These are phyloP conservation scores for Clitopilus hobsonii DNA, from an alignment of 768 basidiomycete species.

Conservation along the genomic window DNA sequence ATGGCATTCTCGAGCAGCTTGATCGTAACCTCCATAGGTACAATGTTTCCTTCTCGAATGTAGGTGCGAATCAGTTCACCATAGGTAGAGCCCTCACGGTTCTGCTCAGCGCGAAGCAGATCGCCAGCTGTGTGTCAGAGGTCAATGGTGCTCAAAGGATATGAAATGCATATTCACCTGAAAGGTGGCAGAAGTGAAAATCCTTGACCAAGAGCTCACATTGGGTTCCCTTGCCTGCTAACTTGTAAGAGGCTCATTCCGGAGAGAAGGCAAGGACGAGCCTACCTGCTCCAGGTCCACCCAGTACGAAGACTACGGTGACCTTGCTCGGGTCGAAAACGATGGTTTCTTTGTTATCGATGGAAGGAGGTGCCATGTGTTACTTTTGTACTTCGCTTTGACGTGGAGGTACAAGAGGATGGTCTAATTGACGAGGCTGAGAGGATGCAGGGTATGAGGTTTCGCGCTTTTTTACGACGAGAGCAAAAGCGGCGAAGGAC, in stretches of 20 bases:
- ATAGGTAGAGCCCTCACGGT: constrained; percentile 76
- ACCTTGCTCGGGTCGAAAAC: constrained; percentile 71
- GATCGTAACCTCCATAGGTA: constrained; percentile 95
- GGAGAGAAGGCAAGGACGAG: background rate
- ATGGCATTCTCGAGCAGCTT: constrained; percentile 95
- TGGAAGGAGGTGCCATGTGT: constrained; percentile 28
- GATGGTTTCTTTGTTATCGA: constrained; percentile 38
- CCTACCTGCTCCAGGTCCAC: constrained; percentile 95
- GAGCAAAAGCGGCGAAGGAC: constrained; percentile 56
- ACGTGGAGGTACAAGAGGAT: constrained; percentile 61
- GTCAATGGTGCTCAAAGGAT: constrained; percentile 4
- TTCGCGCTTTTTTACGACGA: constrained; percentile 53
- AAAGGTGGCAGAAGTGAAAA: constrained; percentile 89
- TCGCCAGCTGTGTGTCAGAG: constrained; percentile 71
- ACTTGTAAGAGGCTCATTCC: background rate
- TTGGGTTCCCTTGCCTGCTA: constrained; percentile 91
- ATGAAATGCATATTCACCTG: constrained; percentile 47
- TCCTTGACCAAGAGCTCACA: constrained; percentile 80
- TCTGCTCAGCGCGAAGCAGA: constrained; percentile 91
- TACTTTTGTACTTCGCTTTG: constrained; percentile 28
- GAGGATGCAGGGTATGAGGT: constrained; percentile 53
- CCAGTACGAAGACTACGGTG: constrained; percentile 90
- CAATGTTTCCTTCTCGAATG: constrained; percentile 90
- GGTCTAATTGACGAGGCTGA: constrained; percentile 56
- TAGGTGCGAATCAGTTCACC: constrained; percentile 82